Base-by-base conservation (phyloP, 495 filamentous ascomycete species). In the Aspergillus bertholletiae region DNA sequence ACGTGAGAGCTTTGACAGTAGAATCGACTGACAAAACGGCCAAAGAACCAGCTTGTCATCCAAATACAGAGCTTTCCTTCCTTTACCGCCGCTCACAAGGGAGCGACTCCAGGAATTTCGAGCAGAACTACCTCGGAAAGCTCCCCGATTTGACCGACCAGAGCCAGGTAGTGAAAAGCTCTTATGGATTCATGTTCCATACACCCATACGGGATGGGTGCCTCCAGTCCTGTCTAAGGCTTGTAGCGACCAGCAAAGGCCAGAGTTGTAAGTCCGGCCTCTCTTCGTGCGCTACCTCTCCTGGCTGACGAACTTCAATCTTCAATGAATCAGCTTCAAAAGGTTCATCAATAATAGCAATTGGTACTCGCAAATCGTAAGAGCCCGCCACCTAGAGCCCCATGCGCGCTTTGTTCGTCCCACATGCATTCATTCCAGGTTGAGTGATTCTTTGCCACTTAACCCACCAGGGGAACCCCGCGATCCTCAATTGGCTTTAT, bases 101-200 rank as follows among this genome's bases (percentile, higher is more conserved):
- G 66, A 71, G 47, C 58, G 60, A 3, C 60, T 59, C 18, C 61
- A 64, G 30, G 63, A 69, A 46, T 22, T 68, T 2, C 46, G 48
- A 7, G 50, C 62, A 5, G 68, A 70, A 41, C 47, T 63, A 12
- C 69, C 74, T 49, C 64, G 69, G 27, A 56, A 58, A 20, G 48
- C 65, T 5, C 69, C 67, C 30, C 60, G 74, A 3, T 74, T 77
- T 51, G 70, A 72, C 51, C 61, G 70, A 24, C 72, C 75, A 5
- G 72, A 72, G 45, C 59, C 67, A 37, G 68, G 62, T 13, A 74
- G 64, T 0, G 74, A 77, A 48, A 72, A 84, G 60, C 77, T 87
- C 32, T 74, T 81, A 50, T 88, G 85, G 85, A 80, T 87, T 34
- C 85, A 88, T 60, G 65, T 86, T 24, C 84, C 84, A 0, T 88